phyloP scores from a whole-genome alignment of 805 yeast genomes.

The Yarrowia hollandica region DNA sequence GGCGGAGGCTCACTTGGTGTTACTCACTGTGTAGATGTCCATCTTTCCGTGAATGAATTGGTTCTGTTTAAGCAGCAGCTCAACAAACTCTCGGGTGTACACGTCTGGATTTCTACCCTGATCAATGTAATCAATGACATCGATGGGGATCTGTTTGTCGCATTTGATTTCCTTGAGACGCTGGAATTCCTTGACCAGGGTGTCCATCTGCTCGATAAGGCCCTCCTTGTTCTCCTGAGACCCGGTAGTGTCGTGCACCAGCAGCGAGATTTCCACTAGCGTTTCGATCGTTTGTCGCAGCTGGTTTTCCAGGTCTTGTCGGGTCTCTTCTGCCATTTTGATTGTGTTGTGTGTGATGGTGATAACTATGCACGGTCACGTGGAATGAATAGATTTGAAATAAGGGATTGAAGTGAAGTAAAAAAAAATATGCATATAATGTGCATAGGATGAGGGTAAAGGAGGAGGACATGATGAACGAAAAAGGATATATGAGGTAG shows the following conservation, averaged over 20 bases:
- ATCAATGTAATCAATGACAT: constrained; percentile 87
- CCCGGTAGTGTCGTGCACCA: constrained; percentile 91
- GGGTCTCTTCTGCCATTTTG: constrained; percentile 19
- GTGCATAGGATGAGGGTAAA: no score
- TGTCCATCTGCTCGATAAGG: constrained; percentile 41
- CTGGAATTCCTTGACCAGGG: constrained; percentile 35
- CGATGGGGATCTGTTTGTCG: constrained; percentile 54
- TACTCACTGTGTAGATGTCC: constrained; percentile 52
- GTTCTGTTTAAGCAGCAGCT: constrained; percentile 85
- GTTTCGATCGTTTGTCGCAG: constrained; percentile 67
- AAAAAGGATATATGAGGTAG: no score
- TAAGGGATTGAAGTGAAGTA: no score
- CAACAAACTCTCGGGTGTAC: constrained; percentile 94
- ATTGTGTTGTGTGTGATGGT: background rate
- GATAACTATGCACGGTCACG: constrained; percentile 11
- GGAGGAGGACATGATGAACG: no score
- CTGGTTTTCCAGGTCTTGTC: constrained; percentile 39
- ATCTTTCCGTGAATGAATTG: constrained; percentile 85
- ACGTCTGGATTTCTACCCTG: constrained; percentile 97
- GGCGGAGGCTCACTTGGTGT: background rate
- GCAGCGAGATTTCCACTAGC: constrained; percentile 82
- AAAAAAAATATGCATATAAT: no score
- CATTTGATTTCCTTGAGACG: constrained; percentile 41
- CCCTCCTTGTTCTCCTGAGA: constrained; percentile 75
- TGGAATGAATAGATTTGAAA: background rate